Conservation (phyloP, 306 rosid genomes). For the Cicer chorassanicum region DNA sequence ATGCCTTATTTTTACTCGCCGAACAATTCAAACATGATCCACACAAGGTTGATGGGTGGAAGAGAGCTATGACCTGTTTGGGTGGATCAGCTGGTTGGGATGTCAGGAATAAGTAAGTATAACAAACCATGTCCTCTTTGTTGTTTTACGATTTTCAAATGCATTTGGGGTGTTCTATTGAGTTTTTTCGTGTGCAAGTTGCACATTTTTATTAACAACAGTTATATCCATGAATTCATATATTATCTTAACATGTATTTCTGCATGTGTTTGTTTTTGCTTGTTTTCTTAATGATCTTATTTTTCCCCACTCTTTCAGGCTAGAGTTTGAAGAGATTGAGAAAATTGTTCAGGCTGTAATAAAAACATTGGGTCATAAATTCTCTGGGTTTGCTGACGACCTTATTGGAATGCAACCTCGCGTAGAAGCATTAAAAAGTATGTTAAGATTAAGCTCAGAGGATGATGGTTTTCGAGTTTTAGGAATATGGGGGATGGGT, state of each 20-base stretch:
- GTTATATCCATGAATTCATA: neutral
- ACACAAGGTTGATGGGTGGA: neutral
- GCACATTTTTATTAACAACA: neutral
- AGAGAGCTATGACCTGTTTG: neutral
- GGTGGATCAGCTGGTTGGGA: neutral
- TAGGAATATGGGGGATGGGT: slow-evolving; percentile 39
- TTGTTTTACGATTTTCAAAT: neutral
- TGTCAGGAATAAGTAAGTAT: slow-evolving; percentile 3
- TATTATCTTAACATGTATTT: neutral
- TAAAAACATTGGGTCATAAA: neutral
- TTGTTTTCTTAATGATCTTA: neutral
- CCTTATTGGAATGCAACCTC: slow-evolving; percentile 40
- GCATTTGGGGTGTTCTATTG: neutral
- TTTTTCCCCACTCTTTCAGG: neutral
- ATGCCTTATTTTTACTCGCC: neutral
- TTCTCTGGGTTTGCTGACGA: slow-evolving; percentile 14
- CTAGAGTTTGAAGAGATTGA: neutral
- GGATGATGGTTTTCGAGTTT: neutral
- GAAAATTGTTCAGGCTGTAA: neutral
- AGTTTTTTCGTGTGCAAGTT: neutral
- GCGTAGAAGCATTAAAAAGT: slow-evolving; percentile 21
- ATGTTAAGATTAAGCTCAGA: neutral
- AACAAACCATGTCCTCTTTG: neutral
- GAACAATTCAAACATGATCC: neutral
- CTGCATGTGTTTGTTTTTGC: too few species aligned